A percentile compares a stretch with the other conserved stretches of the same genome.
phyloP scores from a whole-genome alignment of 345 rosid species.

The Gossypium turneri region DNA sequence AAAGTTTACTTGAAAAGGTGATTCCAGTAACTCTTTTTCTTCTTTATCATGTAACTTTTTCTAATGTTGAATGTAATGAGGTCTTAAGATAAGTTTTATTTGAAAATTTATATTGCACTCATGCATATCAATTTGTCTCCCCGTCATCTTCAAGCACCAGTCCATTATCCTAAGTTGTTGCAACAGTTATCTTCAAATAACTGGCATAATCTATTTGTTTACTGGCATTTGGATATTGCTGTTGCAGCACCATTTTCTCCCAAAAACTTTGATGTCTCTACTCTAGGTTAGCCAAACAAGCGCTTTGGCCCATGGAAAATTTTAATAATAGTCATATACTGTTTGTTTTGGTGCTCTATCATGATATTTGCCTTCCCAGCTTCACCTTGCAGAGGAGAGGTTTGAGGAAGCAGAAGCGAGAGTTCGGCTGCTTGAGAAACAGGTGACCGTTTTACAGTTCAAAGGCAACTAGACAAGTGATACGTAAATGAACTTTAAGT shows the following conservation, averaged over 20 bases:
- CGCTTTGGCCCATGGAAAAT: not conserved
- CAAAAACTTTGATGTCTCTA: not conserved
- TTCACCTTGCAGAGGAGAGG: constrained; percentile 79
- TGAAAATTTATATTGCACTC: not conserved
- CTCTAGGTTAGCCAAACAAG: not conserved
- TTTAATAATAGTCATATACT: not conserved
- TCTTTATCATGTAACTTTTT: constrained; percentile 8
- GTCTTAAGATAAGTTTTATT: not conserved
- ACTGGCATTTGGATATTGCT: constrained; percentile 11
- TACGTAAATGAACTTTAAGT: not conserved
- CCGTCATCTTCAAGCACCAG: not conserved
- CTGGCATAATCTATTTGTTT: not conserved
- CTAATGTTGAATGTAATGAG: not conserved
- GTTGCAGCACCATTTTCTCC: constrained; percentile 3
- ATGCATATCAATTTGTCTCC: constrained; percentile 8
- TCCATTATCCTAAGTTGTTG: constrained; percentile 9
- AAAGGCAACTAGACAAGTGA: not conserved
- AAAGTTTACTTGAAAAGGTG: constrained; percentile 55
- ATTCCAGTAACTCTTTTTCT: constrained; percentile 19
- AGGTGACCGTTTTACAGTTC: constrained; percentile 34
- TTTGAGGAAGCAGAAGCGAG: constrained; percentile 86
- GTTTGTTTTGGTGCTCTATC: constrained; percentile 22
- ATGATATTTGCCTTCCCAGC: constrained; percentile 60
- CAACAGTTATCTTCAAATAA: constrained; percentile 11
- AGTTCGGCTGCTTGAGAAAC: constrained; percentile 81